Evolutionary conservation across 2,329 filamentous ascomycete species (phyloP), one percentile per base, ranked within the genome.

Genomic region (Fusarium camptoceras): DNA sequence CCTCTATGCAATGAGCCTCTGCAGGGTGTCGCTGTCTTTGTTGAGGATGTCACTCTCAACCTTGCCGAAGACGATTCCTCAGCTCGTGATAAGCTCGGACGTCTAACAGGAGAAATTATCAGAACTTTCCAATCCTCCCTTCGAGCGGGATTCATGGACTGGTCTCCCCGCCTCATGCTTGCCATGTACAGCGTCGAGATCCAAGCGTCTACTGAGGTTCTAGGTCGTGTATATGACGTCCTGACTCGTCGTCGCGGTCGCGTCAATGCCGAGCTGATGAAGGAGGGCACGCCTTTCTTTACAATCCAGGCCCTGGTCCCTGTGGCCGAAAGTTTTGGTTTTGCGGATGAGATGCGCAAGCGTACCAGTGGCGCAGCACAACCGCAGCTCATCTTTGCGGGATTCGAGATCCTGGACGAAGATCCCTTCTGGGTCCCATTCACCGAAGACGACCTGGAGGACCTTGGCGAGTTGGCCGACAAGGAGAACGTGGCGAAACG

Each of bases 131-230:
- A 95, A 72, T 90, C 93, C 47, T 88, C 91, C n/a, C 94, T 99
- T 66, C 88, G 91, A 53, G 85, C 91, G 69, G 95, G 91, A 24
- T 97, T 98, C 84, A 84, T 98, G 20, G 96, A 98, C 84, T 99
- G 96, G 96, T 95, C 92, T 41, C 93, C 96, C 0, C 90, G 96
- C n/a, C 88, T 99, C 72, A 89, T 98, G 83, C 89, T 99, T 46
- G 96, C 96, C 54, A 98, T 98, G 94, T 99, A 99, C 83, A 94
- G 89, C 58, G 97, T 95, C 79, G 96, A 98, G 79, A 98, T 99
- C 76, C 96, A 98, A 86, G 94, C 95, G 30, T 94, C 93, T 24
- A 95, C 94, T 75, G 96, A 98, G 81, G 96, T 98, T 43, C 89
- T 99, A 8, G 96, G 96, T 24, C 91, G 94, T 30, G 96, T 98